Base-by-base conservation (phyloP, 305 asterid species). In the Plantago coronopus region DNA sequence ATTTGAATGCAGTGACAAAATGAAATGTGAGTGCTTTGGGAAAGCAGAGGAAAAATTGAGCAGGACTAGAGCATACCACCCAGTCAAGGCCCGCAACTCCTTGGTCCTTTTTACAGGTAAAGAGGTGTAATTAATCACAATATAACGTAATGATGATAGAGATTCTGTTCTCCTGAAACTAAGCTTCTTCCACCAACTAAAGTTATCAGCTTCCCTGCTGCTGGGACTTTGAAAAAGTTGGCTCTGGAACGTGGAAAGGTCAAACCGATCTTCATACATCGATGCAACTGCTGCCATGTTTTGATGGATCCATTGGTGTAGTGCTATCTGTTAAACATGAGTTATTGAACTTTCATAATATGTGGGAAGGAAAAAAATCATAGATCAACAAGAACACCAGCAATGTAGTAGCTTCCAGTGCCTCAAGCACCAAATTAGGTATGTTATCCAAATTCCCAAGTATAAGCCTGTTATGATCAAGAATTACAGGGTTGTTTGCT, bases 231-330 rank as follows among this genome's bases (percentile, higher is more conserved):
- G 79, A 63, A 82, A 47, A 48, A 69, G 63, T 66, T 72, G 82
- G 46, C 79, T 78, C 68, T 81, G 73, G 71, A 93, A 82, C 65
- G 87, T 83, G 66, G 78, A 64, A 59, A 93, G 81, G 61, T 85
- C 97, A 77, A 93, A 93, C 71, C 78, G 88, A 62, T 93, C 99
- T 69, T 93, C 99, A 22, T 83, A 93, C 99, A 93, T 93, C 19
- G 91, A 93, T 58, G 74, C 94, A 73, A 93, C 87, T 27, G 96
- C 94, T 38, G 76, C 87, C 95, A 89, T 82, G 80, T 93, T 93
- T 72, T 85, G 96, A 76, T 83, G 95, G 76, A 89, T 66, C 99
- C 97, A 93, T 66, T 83, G 96, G 71, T 82, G 80, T 75, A 89
- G 54, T 29, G 86, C 95, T 67, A 82, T 97, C 99, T 93, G 83